A percentile compares a stretch with the other conserved stretches of the same genome.
Conservation (phyloP, 2,329 filamentous ascomycete genomes). For the Huntiella decipiens region DNA sequence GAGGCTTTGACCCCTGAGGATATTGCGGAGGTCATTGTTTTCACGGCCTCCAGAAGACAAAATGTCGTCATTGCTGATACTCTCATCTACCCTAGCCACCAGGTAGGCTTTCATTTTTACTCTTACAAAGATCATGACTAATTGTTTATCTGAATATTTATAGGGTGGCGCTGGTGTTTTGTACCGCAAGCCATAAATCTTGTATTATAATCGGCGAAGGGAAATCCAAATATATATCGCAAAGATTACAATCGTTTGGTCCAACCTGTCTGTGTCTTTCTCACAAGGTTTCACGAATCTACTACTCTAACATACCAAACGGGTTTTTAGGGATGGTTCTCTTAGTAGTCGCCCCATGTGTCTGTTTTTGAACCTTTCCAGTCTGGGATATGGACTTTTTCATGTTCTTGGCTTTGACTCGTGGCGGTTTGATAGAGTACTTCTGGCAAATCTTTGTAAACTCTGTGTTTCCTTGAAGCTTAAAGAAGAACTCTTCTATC, state of each 20-base stretch:
- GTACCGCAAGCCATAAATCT: constrained; percentile 15
- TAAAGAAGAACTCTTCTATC: constrained; percentile 1
- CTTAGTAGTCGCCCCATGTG: no score
- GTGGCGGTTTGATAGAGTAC: constrained; percentile 1
- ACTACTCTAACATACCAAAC: no score
- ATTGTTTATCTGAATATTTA: background rate
- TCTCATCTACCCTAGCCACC: constrained; percentile 72
- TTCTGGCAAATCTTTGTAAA: constrained; percentile 1
- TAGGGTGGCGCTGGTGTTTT: constrained; percentile 18
- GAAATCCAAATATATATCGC: background rate
- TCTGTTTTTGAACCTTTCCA: background rate
- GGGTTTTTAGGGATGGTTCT: no score
- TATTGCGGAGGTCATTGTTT: constrained; percentile 80
- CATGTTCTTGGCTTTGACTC: background rate
- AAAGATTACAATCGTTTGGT: background rate
- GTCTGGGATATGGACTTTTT: background rate
- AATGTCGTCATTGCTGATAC: constrained; percentile 85
- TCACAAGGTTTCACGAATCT: no score
- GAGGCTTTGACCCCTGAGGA: constrained; percentile 79
- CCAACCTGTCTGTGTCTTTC: no score
- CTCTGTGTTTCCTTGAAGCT: background rate
- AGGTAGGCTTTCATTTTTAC: constrained; percentile 32
- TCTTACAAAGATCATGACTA: background rate
- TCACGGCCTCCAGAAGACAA: constrained; percentile 63
- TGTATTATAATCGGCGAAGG: background rate